Evolutionary conservation across 2,329 filamentous ascomycete species (phyloP).

Genomic region (Sporothrix curviconia): DNA sequence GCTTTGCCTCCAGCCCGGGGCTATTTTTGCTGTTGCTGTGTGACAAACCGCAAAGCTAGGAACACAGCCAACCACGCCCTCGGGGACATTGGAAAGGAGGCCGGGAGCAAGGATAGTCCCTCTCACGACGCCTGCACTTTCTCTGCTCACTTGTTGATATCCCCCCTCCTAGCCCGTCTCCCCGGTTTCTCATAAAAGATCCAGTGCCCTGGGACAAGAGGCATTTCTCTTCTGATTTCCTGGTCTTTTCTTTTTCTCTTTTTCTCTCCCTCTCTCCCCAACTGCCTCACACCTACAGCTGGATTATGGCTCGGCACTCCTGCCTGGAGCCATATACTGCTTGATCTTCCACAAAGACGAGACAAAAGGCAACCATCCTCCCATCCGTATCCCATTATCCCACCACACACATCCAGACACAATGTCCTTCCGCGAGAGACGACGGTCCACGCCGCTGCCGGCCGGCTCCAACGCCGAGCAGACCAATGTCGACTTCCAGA

Average conservation of each 20-base stretch:
- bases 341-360: neutral
- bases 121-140: neutral
- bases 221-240: neutral
- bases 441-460: conserved; percentile 14
- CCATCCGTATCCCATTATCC: no score
- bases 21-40: no score
- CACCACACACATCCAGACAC: neutral
- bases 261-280: neutral
- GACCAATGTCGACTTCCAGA: conserved; percentile 20
- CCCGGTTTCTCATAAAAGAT: conserved; percentile 2
- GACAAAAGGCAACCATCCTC: neutral
- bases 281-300: conserved; percentile 11
- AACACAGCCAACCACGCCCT: neutral
- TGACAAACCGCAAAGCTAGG: neutral
- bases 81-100: neutral
- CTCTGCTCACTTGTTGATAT: neutral
- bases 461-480: conserved; percentile 12
- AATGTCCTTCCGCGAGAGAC: conserved; percentile 12
- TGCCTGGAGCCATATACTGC: neutral
- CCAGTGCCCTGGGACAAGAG: neutral
- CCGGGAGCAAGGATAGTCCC: no score
- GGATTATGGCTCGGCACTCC: conserved; percentile 6
- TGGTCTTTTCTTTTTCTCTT: conserved; percentile 3
- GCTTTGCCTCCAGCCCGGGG: no score
- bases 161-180: neutral